Evolutionary conservation across 306 rosid genomes (phyloP).

Genomic region (Quercus cerris): DNA sequence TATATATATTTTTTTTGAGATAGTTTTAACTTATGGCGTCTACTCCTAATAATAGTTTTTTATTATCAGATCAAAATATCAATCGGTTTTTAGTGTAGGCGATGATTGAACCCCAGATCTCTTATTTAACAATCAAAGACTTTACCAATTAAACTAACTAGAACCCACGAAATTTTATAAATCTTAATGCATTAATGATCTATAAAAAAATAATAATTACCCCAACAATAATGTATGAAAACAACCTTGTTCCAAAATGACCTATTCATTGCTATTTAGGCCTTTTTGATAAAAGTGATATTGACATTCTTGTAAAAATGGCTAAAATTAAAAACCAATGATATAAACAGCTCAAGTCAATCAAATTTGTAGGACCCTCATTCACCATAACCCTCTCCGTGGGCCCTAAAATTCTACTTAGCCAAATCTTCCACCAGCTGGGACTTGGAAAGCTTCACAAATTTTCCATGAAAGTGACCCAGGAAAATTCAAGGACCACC

Average conservation of each 20-base stretch:
- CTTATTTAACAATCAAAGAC: no score
- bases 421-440: conserved; percentile 56
- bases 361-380: conserved; percentile 25
- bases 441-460: conserved; percentile 42
- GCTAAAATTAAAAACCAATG: conserved; percentile 24
- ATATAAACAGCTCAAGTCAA: conserved; percentile 13
- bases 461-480: conserved; percentile 57
- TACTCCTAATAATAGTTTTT: no score
- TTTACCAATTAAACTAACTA: no score
- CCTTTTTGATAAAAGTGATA: conserved; percentile 17
- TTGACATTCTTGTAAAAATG: conserved; percentile 13
- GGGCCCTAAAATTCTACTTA: conserved; percentile 45
- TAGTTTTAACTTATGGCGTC: no score
- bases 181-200: no score
- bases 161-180: no score
- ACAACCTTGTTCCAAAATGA: no score
- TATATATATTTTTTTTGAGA: no score
- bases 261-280: not conserved
- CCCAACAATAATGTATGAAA: no score
- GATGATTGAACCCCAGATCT: accelerated
- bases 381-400: conserved; percentile 21
- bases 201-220: no score
- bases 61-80: no score
- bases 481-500: conserved; percentile 42
- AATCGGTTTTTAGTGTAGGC: no score